phyloP scores from a whole-genome alignment of 225 moss, liverwort and hornwort species.

The Marchantia polymorpha region DNA sequence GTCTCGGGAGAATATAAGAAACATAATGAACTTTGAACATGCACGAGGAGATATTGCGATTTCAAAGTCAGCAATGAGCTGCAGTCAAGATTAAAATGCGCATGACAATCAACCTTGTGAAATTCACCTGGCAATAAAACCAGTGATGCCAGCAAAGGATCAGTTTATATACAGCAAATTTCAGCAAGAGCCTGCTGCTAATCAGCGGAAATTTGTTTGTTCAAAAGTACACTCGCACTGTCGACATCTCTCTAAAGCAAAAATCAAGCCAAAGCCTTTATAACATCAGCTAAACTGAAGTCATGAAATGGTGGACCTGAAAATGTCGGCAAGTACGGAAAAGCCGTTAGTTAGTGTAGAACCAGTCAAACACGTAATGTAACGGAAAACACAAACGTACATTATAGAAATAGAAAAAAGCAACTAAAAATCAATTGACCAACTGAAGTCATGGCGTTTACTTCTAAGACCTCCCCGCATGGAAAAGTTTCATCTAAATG shows the following conservation, averaged over 20 bases:
- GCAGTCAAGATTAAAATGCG: background rate
- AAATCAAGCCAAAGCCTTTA: conserved; percentile 45
- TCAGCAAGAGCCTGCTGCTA: background rate
- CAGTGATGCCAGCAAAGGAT: background rate
- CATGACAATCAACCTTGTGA: background rate
- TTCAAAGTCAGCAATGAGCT: background rate
- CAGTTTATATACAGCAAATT: background rate
- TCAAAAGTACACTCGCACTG: background rate
- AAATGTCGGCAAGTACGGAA: background rate
- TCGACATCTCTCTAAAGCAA: background rate
- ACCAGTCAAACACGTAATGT: background rate
- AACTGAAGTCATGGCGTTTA: too few relatives aligned
- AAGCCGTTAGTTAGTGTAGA: background rate
- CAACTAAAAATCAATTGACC: too few relatives aligned
- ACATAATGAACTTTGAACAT: background rate
- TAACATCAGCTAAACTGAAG: conserved; percentile 69
- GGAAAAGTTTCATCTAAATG: too few relatives aligned
- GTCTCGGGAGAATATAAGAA: background rate
- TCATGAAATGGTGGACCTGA: conserved; percentile 94
- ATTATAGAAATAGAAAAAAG: background rate
- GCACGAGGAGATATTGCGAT: background rate
- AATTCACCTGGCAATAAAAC: background rate
- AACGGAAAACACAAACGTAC: background rate
- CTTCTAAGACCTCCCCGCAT: too few relatives aligned
- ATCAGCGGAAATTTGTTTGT: background rate